These are phyloP conservation scores for Dispira simplex DNA, from an alignment of 192 early-diverging fungal genomes.

Conservation along the genomic window DNA sequence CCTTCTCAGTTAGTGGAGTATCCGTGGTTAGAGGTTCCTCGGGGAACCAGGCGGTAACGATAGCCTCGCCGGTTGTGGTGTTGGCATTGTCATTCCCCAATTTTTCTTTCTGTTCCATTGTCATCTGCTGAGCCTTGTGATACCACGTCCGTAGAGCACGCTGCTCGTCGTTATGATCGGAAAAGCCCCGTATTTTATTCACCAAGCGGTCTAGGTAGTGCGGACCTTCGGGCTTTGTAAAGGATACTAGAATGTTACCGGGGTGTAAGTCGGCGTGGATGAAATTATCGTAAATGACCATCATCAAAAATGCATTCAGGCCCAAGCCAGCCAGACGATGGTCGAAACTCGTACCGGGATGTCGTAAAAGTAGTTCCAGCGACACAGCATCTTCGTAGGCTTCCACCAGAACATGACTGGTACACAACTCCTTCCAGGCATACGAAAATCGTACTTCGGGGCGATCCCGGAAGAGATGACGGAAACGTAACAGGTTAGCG, in stretches of 20 bases:
- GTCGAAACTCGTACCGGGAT: constrained; percentile 50
- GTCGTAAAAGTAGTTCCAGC: constrained; percentile 51
- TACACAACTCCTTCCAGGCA: constrained; percentile 28
- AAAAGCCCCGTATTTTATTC: constrained; percentile 16
- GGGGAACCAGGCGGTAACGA: not conserved
- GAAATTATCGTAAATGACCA: constrained; percentile 92
- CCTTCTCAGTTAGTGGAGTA: not conserved
- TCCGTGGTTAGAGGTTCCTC: not conserved
- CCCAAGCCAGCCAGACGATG: constrained; percentile 65
- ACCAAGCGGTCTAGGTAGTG: constrained; percentile 32
- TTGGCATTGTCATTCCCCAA: not conserved
- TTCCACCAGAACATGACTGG: constrained; percentile 65
- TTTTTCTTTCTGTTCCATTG: not conserved
- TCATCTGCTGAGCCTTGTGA: not conserved
- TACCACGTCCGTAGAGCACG: not conserved
- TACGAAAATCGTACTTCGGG: constrained; percentile 47
- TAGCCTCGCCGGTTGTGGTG: not conserved
- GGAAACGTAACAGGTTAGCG: constrained; percentile 46
- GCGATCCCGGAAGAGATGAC: constrained; percentile 33
- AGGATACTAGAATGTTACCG: constrained; percentile 81
- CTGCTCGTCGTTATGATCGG: constrained; percentile 8
- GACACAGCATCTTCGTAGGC: constrained; percentile 67
- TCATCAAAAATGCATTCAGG: constrained; percentile 65
- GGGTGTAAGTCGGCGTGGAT: constrained; percentile 90
- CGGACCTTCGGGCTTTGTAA: constrained; percentile 42